Conservation (phyloP, 257 asterid genomes). For the Scutellaria baicalensis region DNA sequence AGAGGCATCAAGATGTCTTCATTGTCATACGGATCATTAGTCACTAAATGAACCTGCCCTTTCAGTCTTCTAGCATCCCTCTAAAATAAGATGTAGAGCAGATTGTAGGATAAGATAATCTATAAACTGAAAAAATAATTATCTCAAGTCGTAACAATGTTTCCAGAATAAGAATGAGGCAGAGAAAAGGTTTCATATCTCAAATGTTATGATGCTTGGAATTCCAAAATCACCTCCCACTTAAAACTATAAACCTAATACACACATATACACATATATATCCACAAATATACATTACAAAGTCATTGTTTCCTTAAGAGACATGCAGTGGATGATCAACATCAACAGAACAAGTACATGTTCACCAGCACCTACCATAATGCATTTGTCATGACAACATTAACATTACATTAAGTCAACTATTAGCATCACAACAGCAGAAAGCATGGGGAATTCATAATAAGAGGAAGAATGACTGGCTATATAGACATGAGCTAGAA, state of each 20-base stretch:
- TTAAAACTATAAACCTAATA: not conserved
- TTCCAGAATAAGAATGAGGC: not conserved
- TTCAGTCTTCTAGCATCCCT: conserved; percentile 64
- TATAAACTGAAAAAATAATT: not conserved
- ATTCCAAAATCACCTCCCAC: not conserved
- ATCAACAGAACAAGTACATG: not conserved
- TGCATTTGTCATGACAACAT: not conserved
- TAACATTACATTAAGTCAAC: not conserved
- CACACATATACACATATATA: not conserved
- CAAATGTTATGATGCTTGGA: not conserved
- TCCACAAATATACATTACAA: not conserved
- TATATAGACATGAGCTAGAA: not conserved
- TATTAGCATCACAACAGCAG: not conserved
- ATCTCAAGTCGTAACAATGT: not conserved
- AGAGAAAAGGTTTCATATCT: not conserved
- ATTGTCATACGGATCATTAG: conserved; percentile 66
- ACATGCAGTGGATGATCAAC: conserved; percentile 2
- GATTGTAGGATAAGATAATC: not conserved
- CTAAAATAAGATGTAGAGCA: conserved; percentile 37
- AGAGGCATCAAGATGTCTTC: conserved; percentile 77
- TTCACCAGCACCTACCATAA: not conserved
- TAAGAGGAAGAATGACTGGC: not conserved
- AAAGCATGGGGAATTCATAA: not conserved
- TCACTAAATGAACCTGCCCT: conserved; percentile 29
- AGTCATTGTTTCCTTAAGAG: not conserved